phyloP scores from a whole-genome alignment of 2,329 filamentous ascomycete genomes.

The Xylaria sp. region DNA sequence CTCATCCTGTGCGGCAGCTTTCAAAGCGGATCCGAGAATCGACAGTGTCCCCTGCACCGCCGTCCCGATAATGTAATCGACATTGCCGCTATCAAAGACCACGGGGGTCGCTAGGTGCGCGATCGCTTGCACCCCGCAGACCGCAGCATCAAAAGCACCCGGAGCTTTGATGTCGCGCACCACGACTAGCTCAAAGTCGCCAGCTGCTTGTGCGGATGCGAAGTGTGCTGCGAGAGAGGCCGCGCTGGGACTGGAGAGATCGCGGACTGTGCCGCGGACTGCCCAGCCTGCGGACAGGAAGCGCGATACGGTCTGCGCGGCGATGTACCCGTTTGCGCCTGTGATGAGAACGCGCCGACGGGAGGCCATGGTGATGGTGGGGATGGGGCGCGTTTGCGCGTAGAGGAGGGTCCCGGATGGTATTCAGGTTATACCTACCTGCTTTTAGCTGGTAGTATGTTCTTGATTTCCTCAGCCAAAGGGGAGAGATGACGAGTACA shows the following conservation, averaged over 20 bases:
- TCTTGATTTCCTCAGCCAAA: too few relatives aligned
- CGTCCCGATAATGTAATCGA: constrained; percentile 27
- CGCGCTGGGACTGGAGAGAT: constrained; percentile 25
- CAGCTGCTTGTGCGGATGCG: constrained; percentile 9
- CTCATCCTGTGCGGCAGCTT: neutral
- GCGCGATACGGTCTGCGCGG: constrained; percentile 36
- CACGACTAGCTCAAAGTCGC: constrained; percentile 33
- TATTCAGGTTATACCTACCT: too few relatives aligned
- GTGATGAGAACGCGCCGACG: constrained; percentile 36
- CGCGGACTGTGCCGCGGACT: constrained; percentile 42
- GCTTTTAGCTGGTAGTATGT: too few relatives aligned
- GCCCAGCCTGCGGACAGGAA: constrained; percentile 42
- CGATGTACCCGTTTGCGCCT: constrained; percentile 46
- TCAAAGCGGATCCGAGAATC: constrained; percentile 26
- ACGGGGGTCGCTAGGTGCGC: constrained; percentile 32
- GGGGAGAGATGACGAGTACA: too few relatives aligned
- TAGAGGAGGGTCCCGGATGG: too few relatives aligned
- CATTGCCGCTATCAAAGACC: constrained; percentile 27
- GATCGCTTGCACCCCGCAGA: constrained; percentile 36
- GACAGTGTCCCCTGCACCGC: constrained; percentile 24
- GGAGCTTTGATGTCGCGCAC: constrained; percentile 42
- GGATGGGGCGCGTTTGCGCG: neutral
- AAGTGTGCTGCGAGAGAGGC: constrained; percentile 25
- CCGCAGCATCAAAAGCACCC: constrained; percentile 44
- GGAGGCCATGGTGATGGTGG: neutral